A percentile compares a stretch with the other conserved stretches of the same genome.
phyloP scores from a whole-genome alignment of 768 basidiomycete genomes.

The Dentipellis sp. region DNA sequence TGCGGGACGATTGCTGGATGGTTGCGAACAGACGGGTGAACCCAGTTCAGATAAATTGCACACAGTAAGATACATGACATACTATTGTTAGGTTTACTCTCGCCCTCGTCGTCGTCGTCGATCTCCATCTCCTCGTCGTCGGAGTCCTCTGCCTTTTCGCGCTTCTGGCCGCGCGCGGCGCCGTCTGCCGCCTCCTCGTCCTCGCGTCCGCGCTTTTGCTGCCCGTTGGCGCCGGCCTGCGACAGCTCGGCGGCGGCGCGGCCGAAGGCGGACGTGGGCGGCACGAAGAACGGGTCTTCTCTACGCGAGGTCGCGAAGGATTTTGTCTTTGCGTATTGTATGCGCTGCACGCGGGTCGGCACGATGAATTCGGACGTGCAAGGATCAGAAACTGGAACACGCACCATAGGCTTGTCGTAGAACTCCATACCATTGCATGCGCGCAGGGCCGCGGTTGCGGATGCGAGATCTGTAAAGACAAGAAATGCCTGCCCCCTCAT shows the following conservation, averaged over 20 bases:
- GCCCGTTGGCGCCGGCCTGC: slow-evolving; percentile 14
- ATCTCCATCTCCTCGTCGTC: slow-evolving; percentile 93
- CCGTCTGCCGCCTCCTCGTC: slow-evolving; percentile 37
- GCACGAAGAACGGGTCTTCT: slow-evolving; percentile 77
- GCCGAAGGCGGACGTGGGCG: slow-evolving; percentile 57
- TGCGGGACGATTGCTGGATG: slow-evolving; percentile 32
- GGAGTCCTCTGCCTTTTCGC: slow-evolving; percentile 42
- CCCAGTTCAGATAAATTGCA: slow-evolving; percentile 1
- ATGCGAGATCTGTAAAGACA: slow-evolving; percentile 86
- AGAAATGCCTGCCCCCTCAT: slow-evolving; percentile 95
- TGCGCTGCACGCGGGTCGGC: slow-evolving; percentile 44
- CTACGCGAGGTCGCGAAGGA: slow-evolving; percentile 75
- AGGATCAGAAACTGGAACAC: slow-evolving; percentile 21
- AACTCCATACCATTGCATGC: slow-evolving; percentile 89
- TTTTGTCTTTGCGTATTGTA: slow-evolving; percentile 84
- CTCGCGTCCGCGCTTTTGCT: slow-evolving; percentile 61
- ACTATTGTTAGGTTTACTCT: slow-evolving; percentile 30
- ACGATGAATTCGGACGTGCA: slow-evolving; percentile 7
- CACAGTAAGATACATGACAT: slow-evolving; percentile 23
- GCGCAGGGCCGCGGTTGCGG: slow-evolving; percentile 87
- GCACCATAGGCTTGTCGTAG: slow-evolving; percentile 87
- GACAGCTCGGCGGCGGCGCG: slow-evolving; percentile 26
- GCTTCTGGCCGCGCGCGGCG: slow-evolving; percentile 53
- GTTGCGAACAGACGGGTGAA: slow-evolving; percentile 18
- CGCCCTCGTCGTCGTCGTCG: slow-evolving; percentile 56